Conservation (phyloP, 2,329 filamentous ascomycete genomes). For the Colletotrichum plurivorum region DNA sequence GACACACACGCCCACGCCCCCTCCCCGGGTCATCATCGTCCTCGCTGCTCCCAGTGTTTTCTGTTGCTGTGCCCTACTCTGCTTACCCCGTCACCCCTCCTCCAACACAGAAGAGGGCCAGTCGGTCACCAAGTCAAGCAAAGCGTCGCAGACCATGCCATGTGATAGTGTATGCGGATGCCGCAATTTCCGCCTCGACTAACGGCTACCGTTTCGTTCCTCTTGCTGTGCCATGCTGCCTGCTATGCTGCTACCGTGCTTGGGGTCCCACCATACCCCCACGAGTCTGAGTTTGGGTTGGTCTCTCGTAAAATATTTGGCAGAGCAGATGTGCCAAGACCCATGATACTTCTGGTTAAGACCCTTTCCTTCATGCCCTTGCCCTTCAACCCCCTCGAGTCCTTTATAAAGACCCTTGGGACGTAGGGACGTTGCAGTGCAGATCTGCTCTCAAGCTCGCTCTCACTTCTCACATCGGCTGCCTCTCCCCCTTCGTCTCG, state of each 20-base stretch:
- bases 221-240: no score
- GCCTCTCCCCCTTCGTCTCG: background rate
- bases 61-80: conserved; percentile 23
- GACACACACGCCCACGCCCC: no score
- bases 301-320: conserved; percentile 22
- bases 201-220: no score
- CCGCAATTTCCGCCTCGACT: conserved; percentile 30
- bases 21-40: no score
- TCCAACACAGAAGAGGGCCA: background rate
- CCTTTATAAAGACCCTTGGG: conserved; percentile 34
- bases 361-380: conserved; percentile 11
- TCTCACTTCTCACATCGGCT: conserved; percentile 19
- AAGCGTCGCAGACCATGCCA: conserved; percentile 35
- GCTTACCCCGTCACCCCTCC: conserved; percentile 21
- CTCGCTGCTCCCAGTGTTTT: background rate
- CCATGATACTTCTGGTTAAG: conserved; percentile 24
- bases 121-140: conserved; percentile 23
- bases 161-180: conserved; percentile 37
- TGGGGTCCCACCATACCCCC: background rate
- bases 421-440: conserved; percentile 8
- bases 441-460: conserved; percentile 16
- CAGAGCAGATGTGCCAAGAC: conserved; percentile 25
- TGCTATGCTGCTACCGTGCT: no score
- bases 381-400: background rate
- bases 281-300: conserved; percentile 1